Conservation (phyloP, 352 stramenopile genomes). For the Globisporangium radiosum region DNA sequence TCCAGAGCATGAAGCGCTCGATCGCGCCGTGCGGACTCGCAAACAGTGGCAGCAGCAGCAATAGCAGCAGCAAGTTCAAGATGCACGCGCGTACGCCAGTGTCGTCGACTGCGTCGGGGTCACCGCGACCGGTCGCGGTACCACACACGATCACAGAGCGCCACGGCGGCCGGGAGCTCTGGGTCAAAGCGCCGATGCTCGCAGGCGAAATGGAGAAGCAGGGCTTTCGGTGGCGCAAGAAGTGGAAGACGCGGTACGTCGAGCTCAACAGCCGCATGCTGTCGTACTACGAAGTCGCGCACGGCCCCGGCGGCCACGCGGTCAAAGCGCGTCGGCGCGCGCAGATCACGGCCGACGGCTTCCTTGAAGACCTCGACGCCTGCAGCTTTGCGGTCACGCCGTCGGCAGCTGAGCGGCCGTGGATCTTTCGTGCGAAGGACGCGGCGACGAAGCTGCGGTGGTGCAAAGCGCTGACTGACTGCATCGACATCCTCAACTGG, state of each 20-base stretch:
- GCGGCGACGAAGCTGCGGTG: slow-evolving; percentile 46
- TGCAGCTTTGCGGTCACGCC: slow-evolving; percentile 49
- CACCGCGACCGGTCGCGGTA: slow-evolving; percentile 27
- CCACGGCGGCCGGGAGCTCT: slow-evolving; percentile 57
- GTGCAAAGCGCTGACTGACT: slow-evolving; percentile 61
- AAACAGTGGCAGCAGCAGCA: slow-evolving; percentile 1
- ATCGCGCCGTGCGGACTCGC: slow-evolving; percentile 3
- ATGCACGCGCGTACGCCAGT: background rate
- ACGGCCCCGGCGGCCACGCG: slow-evolving; percentile 10
- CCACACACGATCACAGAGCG: slow-evolving; percentile 77
- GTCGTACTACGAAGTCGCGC: slow-evolving; percentile 54
- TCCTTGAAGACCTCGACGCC: slow-evolving; percentile 46
- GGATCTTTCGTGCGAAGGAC: slow-evolving; percentile 51
- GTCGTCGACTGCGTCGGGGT: slow-evolving; percentile 12
- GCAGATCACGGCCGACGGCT: slow-evolving; percentile 51
- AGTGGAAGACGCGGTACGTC: slow-evolving; percentile 69
- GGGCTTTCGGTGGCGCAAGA: slow-evolving; percentile 70
- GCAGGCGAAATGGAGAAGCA: slow-evolving; percentile 67
- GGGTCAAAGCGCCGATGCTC: slow-evolving; percentile 69
- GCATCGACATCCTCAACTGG: slow-evolving; percentile 74
- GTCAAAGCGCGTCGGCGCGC: slow-evolving; percentile 37
- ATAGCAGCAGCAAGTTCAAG: slow-evolving; percentile 6
- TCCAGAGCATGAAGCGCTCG: slow-evolving; percentile 5
- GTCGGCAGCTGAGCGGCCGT: slow-evolving; percentile 42
- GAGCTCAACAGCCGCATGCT: slow-evolving; percentile 68